Evolutionary conservation across 352 stramenopile species (phyloP).

Genomic region (Globisporangium carolinianum): DNA sequence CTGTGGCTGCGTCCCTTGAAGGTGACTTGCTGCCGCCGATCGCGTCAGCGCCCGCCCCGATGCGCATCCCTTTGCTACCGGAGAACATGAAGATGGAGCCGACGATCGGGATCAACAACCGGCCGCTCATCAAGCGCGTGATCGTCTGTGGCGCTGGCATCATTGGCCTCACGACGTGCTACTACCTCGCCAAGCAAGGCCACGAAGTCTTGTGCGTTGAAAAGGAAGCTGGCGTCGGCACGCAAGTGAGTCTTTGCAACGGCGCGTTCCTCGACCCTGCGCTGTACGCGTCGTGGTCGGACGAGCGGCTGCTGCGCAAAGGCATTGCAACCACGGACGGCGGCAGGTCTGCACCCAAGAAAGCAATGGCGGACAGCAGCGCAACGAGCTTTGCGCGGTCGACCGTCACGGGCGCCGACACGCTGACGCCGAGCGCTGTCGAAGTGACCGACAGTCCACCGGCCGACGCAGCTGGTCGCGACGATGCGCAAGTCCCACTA

Average conservation of each 20-base stretch:
- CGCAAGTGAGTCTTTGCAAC: constrained; percentile 77
- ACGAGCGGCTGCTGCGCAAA: constrained; percentile 58
- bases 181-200: constrained; percentile 79
- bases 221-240: constrained; percentile 72
- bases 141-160: constrained; percentile 85
- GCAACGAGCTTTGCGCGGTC: constrained; percentile 7
- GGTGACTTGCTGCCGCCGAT: constrained; percentile 56
- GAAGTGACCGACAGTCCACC: constrained; percentile 25
- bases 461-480: constrained; percentile 26
- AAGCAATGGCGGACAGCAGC: constrained; percentile 1
- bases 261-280: constrained; percentile 77
- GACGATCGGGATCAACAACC: constrained; percentile 45
- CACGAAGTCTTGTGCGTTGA: constrained; percentile 85
- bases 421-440: constrained; percentile 7
- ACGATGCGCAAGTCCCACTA: background rate
- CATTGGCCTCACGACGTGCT: constrained; percentile 79
- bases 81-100: constrained; percentile 70
- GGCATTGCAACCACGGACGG: constrained; percentile 14
- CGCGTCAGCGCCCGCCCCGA: constrained; percentile 41
- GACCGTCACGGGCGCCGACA: background rate
- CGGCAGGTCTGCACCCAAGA: constrained; percentile 8
- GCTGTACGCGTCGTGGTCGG: constrained; percentile 77
- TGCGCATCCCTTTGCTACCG: constrained; percentile 47
- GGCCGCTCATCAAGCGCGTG: constrained; percentile 63
- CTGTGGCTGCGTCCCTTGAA: constrained; percentile 15